Percentiles rank a stretch among this genome's conserved stretches.
Evolutionary conservation across 345 rosid species (phyloP).

Genomic region (Syzygium aromaticum): DNA sequence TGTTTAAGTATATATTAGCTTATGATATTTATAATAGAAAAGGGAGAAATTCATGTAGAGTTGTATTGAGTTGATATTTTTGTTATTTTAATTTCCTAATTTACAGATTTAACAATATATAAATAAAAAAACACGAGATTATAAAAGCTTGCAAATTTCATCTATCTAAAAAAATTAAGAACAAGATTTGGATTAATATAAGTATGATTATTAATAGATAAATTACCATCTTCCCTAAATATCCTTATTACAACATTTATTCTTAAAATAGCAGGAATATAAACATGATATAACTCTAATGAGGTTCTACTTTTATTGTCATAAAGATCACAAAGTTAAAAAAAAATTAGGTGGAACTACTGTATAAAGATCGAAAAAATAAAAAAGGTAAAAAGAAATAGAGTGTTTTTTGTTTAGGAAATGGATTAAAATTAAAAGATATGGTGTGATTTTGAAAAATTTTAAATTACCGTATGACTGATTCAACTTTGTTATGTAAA

Average conservation of each 20-base stretch:
- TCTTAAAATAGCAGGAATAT: background rate
- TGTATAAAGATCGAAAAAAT: background rate
- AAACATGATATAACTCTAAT: background rate
- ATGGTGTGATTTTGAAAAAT: fast-evolving
- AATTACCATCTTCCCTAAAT: background rate
- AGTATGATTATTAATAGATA: background rate
- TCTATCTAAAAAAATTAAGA: background rate
- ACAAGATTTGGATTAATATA: background rate
- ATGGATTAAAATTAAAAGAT: background rate
- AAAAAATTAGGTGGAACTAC: background rate
- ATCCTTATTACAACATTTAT: background rate
- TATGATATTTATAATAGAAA: background rate
- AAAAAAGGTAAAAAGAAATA: background rate
- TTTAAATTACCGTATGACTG: fast-evolving
- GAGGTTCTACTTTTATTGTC: background rate
- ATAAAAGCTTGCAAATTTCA: background rate
- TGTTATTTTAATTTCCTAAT: background rate
- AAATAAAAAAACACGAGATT: fast-evolving
- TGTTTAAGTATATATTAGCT: background rate
- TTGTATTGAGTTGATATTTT: background rate
- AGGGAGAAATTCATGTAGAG: background rate
- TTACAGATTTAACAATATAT: background rate
- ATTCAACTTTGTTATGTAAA: background rate
- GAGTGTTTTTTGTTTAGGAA: background rate
- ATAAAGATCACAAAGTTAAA: background rate